Conservation (phyloP, 1,139 yeast species). For the Geotrichum restrictum region DNA sequence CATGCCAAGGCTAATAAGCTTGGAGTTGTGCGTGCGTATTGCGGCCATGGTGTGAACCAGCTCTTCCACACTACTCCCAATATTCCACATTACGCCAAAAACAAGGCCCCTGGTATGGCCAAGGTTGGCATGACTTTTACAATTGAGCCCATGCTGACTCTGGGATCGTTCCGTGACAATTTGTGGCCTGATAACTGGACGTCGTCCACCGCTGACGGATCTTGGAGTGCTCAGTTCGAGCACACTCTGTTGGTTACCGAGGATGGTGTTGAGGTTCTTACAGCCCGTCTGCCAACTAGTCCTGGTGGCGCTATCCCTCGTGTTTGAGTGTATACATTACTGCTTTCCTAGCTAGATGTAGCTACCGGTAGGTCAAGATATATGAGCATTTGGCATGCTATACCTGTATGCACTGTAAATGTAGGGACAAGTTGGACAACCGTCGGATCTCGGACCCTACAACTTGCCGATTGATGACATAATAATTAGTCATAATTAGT, state of each 20-base stretch:
- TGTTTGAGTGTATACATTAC: constrained; percentile 33
- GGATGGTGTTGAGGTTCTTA: constrained; percentile 85
- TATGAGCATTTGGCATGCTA: too few relatives aligned
- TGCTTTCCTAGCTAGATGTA: too few relatives aligned
- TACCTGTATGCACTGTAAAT: too few relatives aligned
- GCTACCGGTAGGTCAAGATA: too few relatives aligned
- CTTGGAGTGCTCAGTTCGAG: constrained; percentile 85
- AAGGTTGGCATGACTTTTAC: constrained; percentile 97
- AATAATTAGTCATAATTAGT: too few relatives aligned
- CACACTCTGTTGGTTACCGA: constrained; percentile 91
- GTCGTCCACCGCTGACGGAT: constrained; percentile 82
- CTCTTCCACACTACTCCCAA: constrained; percentile 91
- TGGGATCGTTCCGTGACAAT: constrained; percentile 77
- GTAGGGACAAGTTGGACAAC: too few relatives aligned
- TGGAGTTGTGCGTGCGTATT: constrained; percentile 83
- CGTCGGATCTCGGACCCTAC: too few relatives aligned
- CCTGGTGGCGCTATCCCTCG: constrained; percentile 87
- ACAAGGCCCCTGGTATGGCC: constrained; percentile 89
- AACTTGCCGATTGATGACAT: too few relatives aligned
- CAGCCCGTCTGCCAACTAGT: constrained; percentile 70
- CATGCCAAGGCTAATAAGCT: constrained; percentile 77
- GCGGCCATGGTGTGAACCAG: constrained; percentile 90
- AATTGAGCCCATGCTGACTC: constrained; percentile 94
- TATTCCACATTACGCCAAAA: constrained; percentile 87
- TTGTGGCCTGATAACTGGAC: constrained; percentile 99